Evolutionary conservation across 345 rosid genomes (phyloP), one percentile per base, ranked within the genome.

Genomic region (Bretschneidera sinensis): DNA sequence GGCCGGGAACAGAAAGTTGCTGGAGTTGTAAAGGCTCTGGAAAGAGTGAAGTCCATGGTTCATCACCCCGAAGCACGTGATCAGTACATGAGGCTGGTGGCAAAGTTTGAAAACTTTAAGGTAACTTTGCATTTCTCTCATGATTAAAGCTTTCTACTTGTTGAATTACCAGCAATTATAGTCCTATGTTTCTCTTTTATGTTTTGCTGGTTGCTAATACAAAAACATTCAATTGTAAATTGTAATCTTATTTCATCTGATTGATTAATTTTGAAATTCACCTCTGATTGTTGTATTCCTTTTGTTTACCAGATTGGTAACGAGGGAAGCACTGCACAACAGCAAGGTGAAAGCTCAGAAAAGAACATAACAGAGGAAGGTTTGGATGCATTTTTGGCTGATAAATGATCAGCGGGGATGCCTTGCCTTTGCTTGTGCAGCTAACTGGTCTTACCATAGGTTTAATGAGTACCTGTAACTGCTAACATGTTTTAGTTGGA

Each of bases 11-110:
- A 81, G 80, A 85, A 85, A 57, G 55, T 58, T 54, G 78, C 67
- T 9, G 85, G 86, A 48, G 78, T 83, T 55, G 82, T 79, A 51
- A 79, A 78, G n/a, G 88, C 88, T 52, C 77, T 85, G 11, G 74
- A 79, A 59, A 77, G 86, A 68, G 91, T 85, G 16, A 75, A 74
- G 35, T 84, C 91, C 39, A 79, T 85, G 91, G 78, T 76, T 51
- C 79, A 76, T 2, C 54, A 83, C 65, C 79, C 79, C 22, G 80
- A 73, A 68, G 88, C 84, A 20, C 80, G 91, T 0, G 78, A 79
- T 4, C 91, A 85, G 67, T 85, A 85, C 69, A 77, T 79, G 84
- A 83, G 91, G 65, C 72, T 85, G 50, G 63, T 76, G 49, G 45
- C 76, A 16, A 78, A 62, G 63, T 68, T 63, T 21, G 71, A 69